Conservation (phyloP, 768 basidiomycete genomes). For the Cystobasidium onofrii region DNA sequence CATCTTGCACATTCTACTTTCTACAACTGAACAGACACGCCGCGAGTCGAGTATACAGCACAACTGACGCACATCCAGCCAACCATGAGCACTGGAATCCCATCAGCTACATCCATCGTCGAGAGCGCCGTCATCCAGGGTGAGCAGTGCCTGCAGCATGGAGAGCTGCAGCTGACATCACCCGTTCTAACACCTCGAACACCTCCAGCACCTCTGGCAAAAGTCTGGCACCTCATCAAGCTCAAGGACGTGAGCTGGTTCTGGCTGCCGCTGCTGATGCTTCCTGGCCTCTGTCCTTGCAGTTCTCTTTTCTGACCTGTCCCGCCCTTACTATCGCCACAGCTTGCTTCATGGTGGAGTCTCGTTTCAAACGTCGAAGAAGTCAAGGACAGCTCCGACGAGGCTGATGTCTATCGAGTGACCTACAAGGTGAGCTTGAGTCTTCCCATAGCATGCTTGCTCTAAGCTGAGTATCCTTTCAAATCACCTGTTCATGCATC, state of each 20-base stretch:
- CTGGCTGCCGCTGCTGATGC: neutral
- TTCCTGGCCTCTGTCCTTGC: neutral
- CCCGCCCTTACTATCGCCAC: neutral
- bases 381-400: conserved; percentile 6
- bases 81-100: conserved; percentile 16
- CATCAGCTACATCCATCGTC: conserved; percentile 11
- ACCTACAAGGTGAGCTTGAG: conserved; percentile 24
- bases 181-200: neutral
- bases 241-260: conserved; percentile 11
- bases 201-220: neutral
- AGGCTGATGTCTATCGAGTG: conserved; percentile 2
- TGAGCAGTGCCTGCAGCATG: neutral
- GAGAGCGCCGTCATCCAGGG: conserved; percentile 21
- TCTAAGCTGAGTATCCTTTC: too few species aligned
- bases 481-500: neutral
- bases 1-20: too few species aligned
- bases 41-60: neutral
- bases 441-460: too few species aligned
- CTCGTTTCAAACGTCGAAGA: conserved; percentile 19
- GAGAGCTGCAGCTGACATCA: neutral
- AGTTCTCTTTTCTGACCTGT: neutral
- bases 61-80: neutral
- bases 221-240: conserved; percentile 31
- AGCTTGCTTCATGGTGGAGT: conserved; percentile 27
- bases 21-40: too few species aligned